phyloP scores from a whole-genome alignment of 2,329 filamentous ascomycete genomes.

The Thielaviopsis euricoi region DNA sequence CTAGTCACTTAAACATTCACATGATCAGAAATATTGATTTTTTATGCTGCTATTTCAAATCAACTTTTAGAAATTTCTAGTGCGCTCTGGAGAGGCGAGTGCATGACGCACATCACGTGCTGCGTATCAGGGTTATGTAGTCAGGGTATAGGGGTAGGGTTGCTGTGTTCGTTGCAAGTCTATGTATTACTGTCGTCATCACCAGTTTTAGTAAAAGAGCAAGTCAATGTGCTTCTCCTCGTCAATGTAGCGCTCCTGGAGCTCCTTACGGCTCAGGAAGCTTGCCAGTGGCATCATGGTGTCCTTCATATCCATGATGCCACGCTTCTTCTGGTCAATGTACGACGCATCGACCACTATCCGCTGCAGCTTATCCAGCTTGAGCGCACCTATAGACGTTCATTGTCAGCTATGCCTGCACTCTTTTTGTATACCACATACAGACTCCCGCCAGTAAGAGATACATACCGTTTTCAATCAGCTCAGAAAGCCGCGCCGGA shows the following conservation, averaged over 20 bases:
- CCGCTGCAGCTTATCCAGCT: conserved; percentile 52
- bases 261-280: conserved; percentile 52
- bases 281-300: conserved; percentile 65
- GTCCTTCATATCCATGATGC: conserved; percentile 90
- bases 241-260: conserved; percentile 52
- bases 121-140: too few species aligned
- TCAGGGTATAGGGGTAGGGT: background rate
- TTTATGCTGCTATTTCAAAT: too few species aligned
- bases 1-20: too few species aligned
- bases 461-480: conserved; percentile 59
- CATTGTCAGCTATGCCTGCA: conserved; percentile 1
- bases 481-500: conserved; percentile 62
- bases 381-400: conserved; percentile 41
- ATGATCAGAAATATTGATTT: too few species aligned
- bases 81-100: too few species aligned
- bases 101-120: too few species aligned
- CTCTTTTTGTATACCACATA: background rate
- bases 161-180: background rate
- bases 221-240: conserved; percentile 41
- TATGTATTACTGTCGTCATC: background rate
- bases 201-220: conserved; percentile 40
- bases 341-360: conserved; percentile 84
- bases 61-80: too few species aligned
- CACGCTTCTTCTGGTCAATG: conserved; percentile 86
- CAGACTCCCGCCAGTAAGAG: background rate